Conservation (phyloP, 2,329 filamentous ascomycete genomes). For the Botrytis squamosa region DNA sequence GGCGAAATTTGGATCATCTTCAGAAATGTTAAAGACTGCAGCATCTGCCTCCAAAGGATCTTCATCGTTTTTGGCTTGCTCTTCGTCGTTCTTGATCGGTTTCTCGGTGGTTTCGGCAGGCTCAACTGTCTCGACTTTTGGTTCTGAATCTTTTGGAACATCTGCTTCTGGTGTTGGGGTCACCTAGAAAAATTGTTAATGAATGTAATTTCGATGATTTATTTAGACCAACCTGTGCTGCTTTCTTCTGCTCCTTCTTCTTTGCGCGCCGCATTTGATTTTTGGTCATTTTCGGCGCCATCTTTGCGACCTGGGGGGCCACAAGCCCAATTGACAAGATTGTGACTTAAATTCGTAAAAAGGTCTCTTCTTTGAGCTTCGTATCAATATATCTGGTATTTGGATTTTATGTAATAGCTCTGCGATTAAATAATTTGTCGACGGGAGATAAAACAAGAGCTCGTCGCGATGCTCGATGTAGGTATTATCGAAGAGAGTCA, state of each 20-base stretch:
- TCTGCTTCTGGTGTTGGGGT: conserved; percentile 36
- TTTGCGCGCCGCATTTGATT: conserved; percentile 90
- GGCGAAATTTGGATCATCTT: conserved; percentile 75
- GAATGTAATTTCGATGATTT: neutral
- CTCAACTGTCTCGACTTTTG: conserved; percentile 19
- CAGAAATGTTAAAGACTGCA: conserved; percentile 50
- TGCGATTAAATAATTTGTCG: neutral
- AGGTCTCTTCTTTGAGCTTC: neutral
- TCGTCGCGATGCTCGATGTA: neutral
- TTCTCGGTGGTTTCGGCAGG: conserved; percentile 28
- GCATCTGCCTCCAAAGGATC: conserved; percentile 48
- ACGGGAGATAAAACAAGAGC: neutral
- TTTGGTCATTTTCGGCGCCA: conserved; percentile 80
- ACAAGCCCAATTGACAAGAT: conserved; percentile 22
- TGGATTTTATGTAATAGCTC: neutral
- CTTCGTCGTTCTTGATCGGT: conserved; percentile 31
- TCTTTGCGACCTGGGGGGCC: conserved; percentile 43
- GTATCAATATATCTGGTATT: neutral
- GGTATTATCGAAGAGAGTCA: conserved; percentile 11
- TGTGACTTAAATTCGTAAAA: neutral
- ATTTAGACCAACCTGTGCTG: conserved; percentile 50
- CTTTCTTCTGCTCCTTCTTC: conserved; percentile 87
- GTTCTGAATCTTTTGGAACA: conserved; percentile 40
- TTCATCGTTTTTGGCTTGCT: conserved; percentile 29
- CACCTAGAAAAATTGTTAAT: conserved; percentile 35